Conservation (phyloP, 108 stramenopile genomes). For the Stephanodiscus triporus region DNA sequence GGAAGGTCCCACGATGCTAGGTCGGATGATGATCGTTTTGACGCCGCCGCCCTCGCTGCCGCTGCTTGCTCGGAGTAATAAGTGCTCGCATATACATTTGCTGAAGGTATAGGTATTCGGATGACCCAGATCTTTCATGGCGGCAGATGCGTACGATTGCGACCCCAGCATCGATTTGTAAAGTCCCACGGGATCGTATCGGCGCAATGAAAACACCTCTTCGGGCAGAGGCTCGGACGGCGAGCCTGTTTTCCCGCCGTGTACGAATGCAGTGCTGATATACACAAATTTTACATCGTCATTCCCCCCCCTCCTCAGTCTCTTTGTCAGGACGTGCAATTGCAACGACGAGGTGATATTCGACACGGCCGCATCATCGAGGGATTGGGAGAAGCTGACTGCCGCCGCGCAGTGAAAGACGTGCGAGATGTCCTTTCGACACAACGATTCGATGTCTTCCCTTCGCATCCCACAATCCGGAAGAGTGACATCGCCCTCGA, state of each 20-base stretch:
- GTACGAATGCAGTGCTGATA: constrained; percentile 90
- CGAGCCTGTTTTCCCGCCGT: constrained; percentile 73
- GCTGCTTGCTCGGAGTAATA: constrained; percentile 49
- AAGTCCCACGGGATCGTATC: constrained; percentile 67
- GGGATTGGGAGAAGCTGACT: constrained; percentile 80
- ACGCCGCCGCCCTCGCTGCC: constrained; percentile 15
- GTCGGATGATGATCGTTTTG: constrained; percentile 79
- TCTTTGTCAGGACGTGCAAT: constrained; percentile 60
- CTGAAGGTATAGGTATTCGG: constrained; percentile 89
- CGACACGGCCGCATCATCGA: constrained; percentile 74
- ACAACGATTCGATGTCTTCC: constrained; percentile 33
- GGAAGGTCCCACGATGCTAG: constrained; percentile 88
- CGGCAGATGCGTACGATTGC: constrained; percentile 77
- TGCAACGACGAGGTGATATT: constrained; percentile 80
- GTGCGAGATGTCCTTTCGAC: constrained; percentile 59
- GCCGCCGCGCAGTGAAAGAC: constrained; percentile 87
- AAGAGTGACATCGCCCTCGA: constrained; percentile 74
- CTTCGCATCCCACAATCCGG: constrained; percentile 60
- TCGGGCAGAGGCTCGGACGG: constrained; percentile 59
- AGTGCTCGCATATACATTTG: constrained; percentile 89
- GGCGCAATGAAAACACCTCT: constrained; percentile 57
- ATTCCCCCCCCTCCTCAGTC: constrained; percentile 35
- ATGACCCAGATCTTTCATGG: constrained; percentile 77
- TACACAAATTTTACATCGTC: constrained; percentile 71
- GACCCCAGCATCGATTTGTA: constrained; percentile 80